phyloP scores from a whole-genome alignment of 768 basidiomycete species.

The Guyanaporus albipodus region DNA sequence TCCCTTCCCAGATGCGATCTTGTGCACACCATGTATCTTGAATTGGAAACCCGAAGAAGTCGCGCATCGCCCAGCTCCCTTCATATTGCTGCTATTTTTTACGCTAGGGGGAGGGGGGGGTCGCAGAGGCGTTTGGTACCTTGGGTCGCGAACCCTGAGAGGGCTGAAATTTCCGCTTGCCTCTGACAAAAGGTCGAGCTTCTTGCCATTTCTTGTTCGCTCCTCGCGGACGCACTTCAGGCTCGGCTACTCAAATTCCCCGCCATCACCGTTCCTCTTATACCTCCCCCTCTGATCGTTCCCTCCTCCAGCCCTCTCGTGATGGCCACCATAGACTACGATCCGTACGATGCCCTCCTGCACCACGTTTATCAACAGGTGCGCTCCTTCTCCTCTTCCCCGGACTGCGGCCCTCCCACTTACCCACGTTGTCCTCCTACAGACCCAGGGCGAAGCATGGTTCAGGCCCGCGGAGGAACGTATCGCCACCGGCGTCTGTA shows the following conservation, averaged over 20 bases:
- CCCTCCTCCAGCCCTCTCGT: neutral
- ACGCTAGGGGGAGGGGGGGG: too few species aligned
- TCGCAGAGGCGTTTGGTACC: too few species aligned
- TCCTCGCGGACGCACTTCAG: neutral
- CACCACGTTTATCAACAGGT: constrained; percentile 79
- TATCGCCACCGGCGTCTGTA: constrained; percentile 71
- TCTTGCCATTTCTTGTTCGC: neutral
- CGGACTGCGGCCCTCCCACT: neutral
- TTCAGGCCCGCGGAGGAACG: constrained; percentile 80
- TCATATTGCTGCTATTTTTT: too few species aligned
- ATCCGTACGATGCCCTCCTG: constrained; percentile 73
- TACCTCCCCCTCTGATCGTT: constrained; percentile 1
- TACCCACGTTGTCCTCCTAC: constrained; percentile 18
- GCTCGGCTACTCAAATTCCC: neutral
- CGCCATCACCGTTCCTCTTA: constrained; percentile 10
- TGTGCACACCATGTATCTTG: neutral
- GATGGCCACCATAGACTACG: constrained; percentile 59
- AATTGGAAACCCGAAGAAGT: constrained; percentile 14
- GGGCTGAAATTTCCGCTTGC: constrained; percentile 1
- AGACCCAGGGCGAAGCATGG: constrained; percentile 83
- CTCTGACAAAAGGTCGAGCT: neutral
- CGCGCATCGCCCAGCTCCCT: too few species aligned
- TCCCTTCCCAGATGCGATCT: neutral
- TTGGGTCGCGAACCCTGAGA: too few species aligned
- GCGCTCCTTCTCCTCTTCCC: too few species aligned